Evolutionary conservation across 2,329 filamentous ascomycete genomes (phyloP).

Genomic region (Aspergillus hortae): DNA sequence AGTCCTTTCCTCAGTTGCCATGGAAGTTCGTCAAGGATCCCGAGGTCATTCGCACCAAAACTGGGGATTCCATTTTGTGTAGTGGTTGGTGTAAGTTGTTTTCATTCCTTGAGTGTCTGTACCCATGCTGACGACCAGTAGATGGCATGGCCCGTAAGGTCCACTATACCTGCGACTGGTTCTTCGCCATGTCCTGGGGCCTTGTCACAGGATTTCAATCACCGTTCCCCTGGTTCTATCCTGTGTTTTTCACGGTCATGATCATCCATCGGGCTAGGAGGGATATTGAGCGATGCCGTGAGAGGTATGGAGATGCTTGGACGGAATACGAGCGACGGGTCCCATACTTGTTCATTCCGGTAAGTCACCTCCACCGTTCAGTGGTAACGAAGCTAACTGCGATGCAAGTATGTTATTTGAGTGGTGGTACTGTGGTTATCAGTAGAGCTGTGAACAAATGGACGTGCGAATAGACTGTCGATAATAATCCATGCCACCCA

Average conservation of each 20-base stretch:
- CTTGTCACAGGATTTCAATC: constrained; percentile 74
- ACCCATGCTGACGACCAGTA: constrained; percentile 14
- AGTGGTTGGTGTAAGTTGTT: constrained; percentile 71
- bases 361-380: constrained; percentile 27
- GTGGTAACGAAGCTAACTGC: constrained; percentile 2
- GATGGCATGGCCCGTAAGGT: constrained; percentile 70
- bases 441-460: too few relatives aligned
- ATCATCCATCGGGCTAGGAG: constrained; percentile 71
- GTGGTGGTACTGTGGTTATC: too few relatives aligned
- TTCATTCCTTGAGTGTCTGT: background rate
- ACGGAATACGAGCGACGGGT: constrained; percentile 72
- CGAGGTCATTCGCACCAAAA: constrained; percentile 66
- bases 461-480: background rate
- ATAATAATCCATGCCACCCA: background rate
- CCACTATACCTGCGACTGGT: constrained; percentile 76
- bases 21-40: constrained; percentile 81
- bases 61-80: constrained; percentile 71
- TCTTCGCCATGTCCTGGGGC: constrained; percentile 73
- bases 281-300: constrained; percentile 69
- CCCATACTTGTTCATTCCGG: constrained; percentile 79
- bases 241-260: constrained; percentile 74
- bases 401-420: constrained; percentile 14
- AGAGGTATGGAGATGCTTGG: constrained; percentile 79
- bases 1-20: constrained; percentile 80
- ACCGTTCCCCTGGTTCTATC: constrained; percentile 86